phyloP scores from a whole-genome alignment of 2,329 filamentous ascomycete genomes.

The Penicillium hesseltinei region DNA sequence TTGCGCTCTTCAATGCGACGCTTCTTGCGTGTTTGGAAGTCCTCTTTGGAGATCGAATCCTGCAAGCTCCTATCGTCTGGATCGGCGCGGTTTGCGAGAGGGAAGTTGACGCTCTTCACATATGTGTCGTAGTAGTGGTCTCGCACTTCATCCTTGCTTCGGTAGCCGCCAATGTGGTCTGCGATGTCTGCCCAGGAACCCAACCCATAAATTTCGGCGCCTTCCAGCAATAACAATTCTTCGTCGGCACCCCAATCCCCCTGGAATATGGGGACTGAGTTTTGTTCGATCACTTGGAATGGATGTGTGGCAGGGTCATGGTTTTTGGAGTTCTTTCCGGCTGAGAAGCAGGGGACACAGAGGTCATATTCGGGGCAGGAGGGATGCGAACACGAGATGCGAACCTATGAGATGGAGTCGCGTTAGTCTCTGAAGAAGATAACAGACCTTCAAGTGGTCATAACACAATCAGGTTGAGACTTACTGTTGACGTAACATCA shows the following conservation, averaged over 20 bases:
- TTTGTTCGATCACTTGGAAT: conserved; percentile 94
- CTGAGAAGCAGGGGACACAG: conserved; percentile 90
- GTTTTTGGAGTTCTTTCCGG: conserved; percentile 73
- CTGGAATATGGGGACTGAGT: conserved; percentile 95
- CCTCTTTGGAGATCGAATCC: conserved; percentile 78
- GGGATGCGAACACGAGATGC: conserved; percentile 83
- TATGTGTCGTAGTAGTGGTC: conserved; percentile 92
- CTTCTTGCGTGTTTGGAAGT: conserved; percentile 93
- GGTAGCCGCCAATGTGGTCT: conserved; percentile 94
- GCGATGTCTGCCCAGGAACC: conserved; percentile 98
- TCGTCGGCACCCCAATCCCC: conserved; percentile 96
- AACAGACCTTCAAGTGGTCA: background rate
- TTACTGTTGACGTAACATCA: conserved; percentile 93
- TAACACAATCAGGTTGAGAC: conserved; percentile 29
- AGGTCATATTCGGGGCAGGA: conserved; percentile 93
- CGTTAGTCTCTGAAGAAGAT: background rate
- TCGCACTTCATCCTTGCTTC: conserved; percentile 90
- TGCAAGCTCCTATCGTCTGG: conserved; percentile 76
- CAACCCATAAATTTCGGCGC: conserved; percentile 91
- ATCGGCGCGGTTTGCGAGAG: conserved; percentile 80
- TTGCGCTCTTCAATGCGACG: conserved; percentile 87
- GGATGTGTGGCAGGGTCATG: conserved; percentile 85
- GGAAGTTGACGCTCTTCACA: conserved; percentile 78
- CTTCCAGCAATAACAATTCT: conserved; percentile 87
- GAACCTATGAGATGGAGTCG: conserved; percentile 60